phyloP scores from a whole-genome alignment of 2,329 filamentous ascomycete genomes.

The Trichoderma sp. region DNA sequence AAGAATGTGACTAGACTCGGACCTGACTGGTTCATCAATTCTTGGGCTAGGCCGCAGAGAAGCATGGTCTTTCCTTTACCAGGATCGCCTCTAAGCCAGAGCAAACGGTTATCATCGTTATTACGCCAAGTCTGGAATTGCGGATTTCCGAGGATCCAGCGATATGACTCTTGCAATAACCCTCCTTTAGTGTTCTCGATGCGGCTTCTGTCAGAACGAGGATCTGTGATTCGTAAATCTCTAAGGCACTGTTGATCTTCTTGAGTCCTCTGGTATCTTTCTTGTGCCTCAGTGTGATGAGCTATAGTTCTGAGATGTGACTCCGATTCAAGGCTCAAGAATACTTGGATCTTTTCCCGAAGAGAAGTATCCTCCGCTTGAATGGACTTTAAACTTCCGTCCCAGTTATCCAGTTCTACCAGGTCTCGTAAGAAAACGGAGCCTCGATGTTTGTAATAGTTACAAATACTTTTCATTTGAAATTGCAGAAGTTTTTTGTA shows the following conservation, averaged over 20 bases:
- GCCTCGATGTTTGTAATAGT: constrained; percentile 32
- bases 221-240: constrained; percentile 29
- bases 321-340: constrained; percentile 1
- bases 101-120: constrained; percentile 23
- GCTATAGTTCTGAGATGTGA: constrained; percentile 13
- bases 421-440: constrained; percentile 30
- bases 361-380: constrained; percentile 27
- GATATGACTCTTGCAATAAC: constrained; percentile 31
- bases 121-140: constrained; percentile 25
- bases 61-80: constrained; percentile 47
- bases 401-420: constrained; percentile 35
- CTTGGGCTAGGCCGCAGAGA: constrained; percentile 34
- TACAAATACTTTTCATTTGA: constrained; percentile 40
- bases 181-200: constrained; percentile 36
- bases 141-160: constrained; percentile 33
- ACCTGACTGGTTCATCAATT: not conserved
- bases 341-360: constrained; percentile 20
- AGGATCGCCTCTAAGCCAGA: constrained; percentile 40
- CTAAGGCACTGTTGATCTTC: constrained; percentile 20
- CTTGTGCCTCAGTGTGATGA: constrained; percentile 7
- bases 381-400: constrained; percentile 29
- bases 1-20: constrained; percentile 18
- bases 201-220: constrained; percentile 31
- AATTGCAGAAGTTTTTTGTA: constrained; percentile 39
- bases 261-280: constrained; percentile 12